These are phyloP conservation scores for Globisporangium recalcitrans DNA, from an alignment of 352 stramenopile species.

Conservation along the genomic window DNA sequence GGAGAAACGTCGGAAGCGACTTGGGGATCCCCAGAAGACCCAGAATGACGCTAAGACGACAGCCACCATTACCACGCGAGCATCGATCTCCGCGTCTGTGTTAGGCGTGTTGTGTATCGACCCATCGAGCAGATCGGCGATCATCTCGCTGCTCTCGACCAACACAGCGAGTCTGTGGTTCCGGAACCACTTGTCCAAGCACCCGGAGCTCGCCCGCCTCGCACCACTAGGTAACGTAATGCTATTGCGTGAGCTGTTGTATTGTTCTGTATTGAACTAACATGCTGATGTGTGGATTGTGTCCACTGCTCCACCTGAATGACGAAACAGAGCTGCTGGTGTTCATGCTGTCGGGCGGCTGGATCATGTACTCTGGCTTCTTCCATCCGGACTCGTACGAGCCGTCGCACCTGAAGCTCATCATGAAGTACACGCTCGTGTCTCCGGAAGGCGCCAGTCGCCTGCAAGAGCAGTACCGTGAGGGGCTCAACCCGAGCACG, in stretches of 20 bases:
- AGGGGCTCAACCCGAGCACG: conserved; percentile 41
- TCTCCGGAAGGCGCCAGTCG: conserved; percentile 23
- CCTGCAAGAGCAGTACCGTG: conserved; percentile 35
- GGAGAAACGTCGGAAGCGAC: conserved; percentile 5
- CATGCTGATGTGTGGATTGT: background rate
- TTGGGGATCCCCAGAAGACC: background rate
- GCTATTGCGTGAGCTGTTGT: background rate
- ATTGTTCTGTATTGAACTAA: no score
- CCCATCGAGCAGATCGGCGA: conserved; percentile 31
- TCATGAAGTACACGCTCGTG: conserved; percentile 58
- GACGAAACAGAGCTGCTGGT: conserved; percentile 32
- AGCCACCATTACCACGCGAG: conserved; percentile 6
- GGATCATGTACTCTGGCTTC: conserved; percentile 58
- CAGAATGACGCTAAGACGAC: background rate
- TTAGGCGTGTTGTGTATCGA: conserved; percentile 28
- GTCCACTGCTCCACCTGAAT: background rate
- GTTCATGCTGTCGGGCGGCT: conserved; percentile 48
- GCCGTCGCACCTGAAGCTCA: conserved; percentile 43
- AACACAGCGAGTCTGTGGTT: conserved; percentile 40
- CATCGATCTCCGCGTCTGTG: conserved; percentile 30
- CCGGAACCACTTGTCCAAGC: conserved; percentile 18
- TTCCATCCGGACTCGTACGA: conserved; percentile 61
- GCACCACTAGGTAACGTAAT: conserved; percentile 24
- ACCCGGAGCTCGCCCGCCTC: conserved; percentile 30
- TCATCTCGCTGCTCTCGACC: conserved; percentile 50